phyloP scores from a whole-genome alignment of 2,329 filamentous ascomycete genomes.

The Hypocrella siamensis region DNA sequence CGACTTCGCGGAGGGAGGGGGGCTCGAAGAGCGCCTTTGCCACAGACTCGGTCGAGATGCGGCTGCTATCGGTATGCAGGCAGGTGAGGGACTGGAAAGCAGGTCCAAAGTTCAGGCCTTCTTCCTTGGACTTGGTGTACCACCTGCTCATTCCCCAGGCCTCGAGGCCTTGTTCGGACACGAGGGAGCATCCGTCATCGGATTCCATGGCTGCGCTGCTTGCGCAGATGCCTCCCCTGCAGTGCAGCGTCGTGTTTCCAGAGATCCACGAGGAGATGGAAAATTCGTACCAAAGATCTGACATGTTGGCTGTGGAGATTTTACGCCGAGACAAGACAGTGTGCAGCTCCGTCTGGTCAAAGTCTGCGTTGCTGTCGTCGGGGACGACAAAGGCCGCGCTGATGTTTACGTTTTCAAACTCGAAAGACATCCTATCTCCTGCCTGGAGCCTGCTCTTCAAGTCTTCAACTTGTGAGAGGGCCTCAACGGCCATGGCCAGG shows the following conservation, averaged over 20 bases:
- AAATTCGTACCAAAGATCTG: slow-evolving; percentile 3
- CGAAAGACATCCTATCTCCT: slow-evolving; percentile 1
- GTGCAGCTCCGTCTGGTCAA: background rate
- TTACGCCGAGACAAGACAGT: slow-evolving; percentile 1
- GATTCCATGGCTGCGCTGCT: no score
- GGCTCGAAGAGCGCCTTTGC: no score
- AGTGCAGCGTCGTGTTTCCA: no score
- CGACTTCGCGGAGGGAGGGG: background rate
- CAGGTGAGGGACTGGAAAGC: no score
- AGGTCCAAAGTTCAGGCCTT: no score
- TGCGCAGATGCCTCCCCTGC: no score
- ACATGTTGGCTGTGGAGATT: slow-evolving; percentile 1
- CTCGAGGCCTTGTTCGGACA: no score
- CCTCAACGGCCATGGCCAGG: slow-evolving; percentile 1
- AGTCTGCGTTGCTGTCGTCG: background rate
- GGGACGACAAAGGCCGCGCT: slow-evolving; percentile 2
- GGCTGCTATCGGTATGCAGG: no score
- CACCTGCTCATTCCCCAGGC: no score
- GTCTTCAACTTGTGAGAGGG: background rate
- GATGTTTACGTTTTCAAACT: slow-evolving; percentile 3
- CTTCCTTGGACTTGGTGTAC: no score
- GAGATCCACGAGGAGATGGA: no score
- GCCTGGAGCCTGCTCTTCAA: background rate
- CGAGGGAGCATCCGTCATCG: no score
- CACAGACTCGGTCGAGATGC: slow-evolving; percentile 1